A percentile compares a stretch with the other conserved stretches of the same genome.
Conservation (phyloP, 306 rosid genomes). For the Citrullus amarus region DNA sequence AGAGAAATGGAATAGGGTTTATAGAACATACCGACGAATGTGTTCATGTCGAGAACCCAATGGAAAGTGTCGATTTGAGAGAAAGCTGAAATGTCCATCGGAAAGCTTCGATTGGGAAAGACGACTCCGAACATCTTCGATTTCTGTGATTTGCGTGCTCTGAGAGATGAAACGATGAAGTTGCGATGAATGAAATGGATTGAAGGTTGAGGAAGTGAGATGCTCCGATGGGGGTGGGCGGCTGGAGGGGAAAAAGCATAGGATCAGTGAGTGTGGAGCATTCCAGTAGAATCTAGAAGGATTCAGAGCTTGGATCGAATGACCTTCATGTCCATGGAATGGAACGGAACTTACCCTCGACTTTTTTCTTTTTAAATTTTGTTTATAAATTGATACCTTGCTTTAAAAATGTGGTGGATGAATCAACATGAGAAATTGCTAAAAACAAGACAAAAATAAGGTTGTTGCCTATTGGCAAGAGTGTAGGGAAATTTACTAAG, state of each 20-base stretch:
- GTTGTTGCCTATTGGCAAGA: too few species aligned
- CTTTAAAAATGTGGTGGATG: too few species aligned
- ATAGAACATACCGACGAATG: conserved; percentile 49
- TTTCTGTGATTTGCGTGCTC: neutral
- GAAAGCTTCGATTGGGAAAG: conserved; percentile 88
- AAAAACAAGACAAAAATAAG: too few species aligned
- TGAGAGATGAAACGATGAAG: neutral
- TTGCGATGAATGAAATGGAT: neutral
- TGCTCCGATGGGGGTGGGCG: neutral
- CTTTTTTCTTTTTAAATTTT: too few species aligned
- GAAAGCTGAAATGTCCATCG: conserved; percentile 80
- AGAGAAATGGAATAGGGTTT: neutral
- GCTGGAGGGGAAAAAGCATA: neutral
- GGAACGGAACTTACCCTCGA: neutral
- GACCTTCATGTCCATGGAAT: neutral
- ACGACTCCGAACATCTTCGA: conserved; percentile 75
- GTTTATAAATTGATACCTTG: too few species aligned
- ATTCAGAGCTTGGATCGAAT: neutral
- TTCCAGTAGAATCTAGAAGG: conserved; percentile 1
- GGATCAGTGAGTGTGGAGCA: neutral
- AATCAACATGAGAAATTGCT: too few species aligned
- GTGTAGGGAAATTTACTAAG: too few species aligned
- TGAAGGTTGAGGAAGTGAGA: neutral
- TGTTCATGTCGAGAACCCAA: conserved; percentile 89
- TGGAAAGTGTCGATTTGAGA: conserved; percentile 83